Conservation (phyloP, 352 stramenopile species). For the Phytophthora podocarpi region DNA sequence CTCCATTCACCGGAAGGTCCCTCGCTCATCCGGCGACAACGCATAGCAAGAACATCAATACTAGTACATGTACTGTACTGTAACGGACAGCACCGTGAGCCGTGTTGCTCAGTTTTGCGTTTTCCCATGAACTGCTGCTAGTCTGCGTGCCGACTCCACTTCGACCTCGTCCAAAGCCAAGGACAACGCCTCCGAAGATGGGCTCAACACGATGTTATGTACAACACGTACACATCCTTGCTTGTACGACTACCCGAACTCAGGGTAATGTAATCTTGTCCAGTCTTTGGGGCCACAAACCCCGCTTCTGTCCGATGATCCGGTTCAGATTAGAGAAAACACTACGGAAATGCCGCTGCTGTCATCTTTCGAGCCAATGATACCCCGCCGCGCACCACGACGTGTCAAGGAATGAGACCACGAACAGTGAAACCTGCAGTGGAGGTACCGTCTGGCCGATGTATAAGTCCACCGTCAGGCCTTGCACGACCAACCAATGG, state of each 20-base stretch:
- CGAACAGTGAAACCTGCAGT: too few species aligned
- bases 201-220: constrained; percentile 16
- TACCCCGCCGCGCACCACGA: not conserved
- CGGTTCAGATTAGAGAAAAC: too few species aligned
- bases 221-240: not conserved
- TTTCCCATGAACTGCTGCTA: not conserved
- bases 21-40: too few species aligned
- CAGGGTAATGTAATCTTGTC: not conserved
- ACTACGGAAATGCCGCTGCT: constrained; percentile 2
- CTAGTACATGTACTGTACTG: too few species aligned
- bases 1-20: too few species aligned
- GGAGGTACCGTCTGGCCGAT: too few species aligned
- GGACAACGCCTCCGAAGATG: not conserved
- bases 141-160: constrained; percentile 1
- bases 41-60: too few species aligned
- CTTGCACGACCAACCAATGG: too few species aligned
- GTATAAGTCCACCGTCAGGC: too few species aligned
- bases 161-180: constrained; percentile 9
- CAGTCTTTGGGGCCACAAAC: not conserved
- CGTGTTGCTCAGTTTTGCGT: not conserved
- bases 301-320: constrained; percentile 6
- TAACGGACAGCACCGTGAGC: too few species aligned
- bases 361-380: constrained; percentile 1
- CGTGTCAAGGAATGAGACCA: too few species aligned
- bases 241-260: constrained; percentile 12